These are phyloP conservation scores for Globisporangium yorkense DNA, from an alignment of 352 stramenopile genomes.

Conservation along the genomic window DNA sequence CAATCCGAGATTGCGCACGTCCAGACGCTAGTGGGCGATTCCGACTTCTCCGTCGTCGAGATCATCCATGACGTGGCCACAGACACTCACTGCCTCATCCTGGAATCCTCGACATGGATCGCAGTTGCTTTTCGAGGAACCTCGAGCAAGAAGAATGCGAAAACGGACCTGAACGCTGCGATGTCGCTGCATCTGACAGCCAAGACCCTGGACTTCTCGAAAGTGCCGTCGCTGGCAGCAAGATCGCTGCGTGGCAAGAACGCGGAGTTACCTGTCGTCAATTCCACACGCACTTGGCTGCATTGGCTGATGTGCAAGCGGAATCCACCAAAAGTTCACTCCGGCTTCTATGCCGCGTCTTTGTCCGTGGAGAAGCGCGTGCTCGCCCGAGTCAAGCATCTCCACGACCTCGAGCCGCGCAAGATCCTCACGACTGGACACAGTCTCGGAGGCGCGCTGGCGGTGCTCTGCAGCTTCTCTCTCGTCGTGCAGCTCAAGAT, in stretches of 20 bases:
- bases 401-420: slow-evolving; percentile 18
- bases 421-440: slow-evolving; percentile 32
- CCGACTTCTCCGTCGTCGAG: slow-evolving; percentile 20
- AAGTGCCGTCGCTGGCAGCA: slow-evolving; percentile 5
- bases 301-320: slow-evolving; percentile 25
- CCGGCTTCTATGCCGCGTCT: slow-evolving; percentile 36
- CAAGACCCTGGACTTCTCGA: slow-evolving; percentile 21
- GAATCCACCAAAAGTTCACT: slow-evolving; percentile 33
- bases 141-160: slow-evolving; percentile 34
- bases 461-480: slow-evolving; percentile 36
- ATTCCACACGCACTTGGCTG: slow-evolving; percentile 15
- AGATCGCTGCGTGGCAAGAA: background rate
- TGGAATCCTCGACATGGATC: slow-evolving; percentile 22
- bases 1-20: slow-evolving; percentile 14
- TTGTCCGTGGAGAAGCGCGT: slow-evolving; percentile 26
- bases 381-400: slow-evolving; percentile 12
- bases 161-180: slow-evolving; percentile 29
- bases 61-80: slow-evolving; percentile 28
- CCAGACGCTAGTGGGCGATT: slow-evolving; percentile 22
- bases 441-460: slow-evolving; percentile 34
- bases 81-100: slow-evolving; percentile 36
- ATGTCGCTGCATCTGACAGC: slow-evolving; percentile 24
- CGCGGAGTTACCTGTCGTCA: no score
- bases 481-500: slow-evolving; percentile 22
- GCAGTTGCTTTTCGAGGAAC: slow-evolving; percentile 36